Conservation (phyloP, 225 moss, liverwort and hornwort genomes). For the Physcomitrellopsis africana region DNA sequence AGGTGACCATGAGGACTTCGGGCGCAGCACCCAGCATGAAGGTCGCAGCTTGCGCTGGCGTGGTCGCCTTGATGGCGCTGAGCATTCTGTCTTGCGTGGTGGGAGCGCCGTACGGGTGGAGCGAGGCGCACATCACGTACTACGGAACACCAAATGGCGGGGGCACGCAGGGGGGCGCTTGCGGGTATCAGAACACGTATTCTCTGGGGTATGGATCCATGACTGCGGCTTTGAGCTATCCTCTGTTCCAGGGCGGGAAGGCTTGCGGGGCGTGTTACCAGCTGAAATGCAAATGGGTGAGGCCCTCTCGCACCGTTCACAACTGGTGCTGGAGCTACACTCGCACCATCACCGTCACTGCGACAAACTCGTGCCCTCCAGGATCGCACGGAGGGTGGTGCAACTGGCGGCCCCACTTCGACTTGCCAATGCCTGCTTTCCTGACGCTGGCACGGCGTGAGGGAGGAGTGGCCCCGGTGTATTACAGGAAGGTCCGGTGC, state of each 20-base stretch:
- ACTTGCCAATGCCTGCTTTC: constrained; percentile 45
- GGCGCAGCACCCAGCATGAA: not conserved
- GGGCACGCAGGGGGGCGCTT: constrained; percentile 45
- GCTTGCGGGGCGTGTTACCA: constrained; percentile 47
- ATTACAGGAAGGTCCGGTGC: constrained; percentile 30
- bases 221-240: constrained; percentile 44
- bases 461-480: constrained; percentile 51
- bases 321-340: constrained; percentile 41
- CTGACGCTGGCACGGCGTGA: constrained; percentile 20
- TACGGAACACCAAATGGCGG: constrained; percentile 34
- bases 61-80: constrained; percentile 9
- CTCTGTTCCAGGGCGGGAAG: constrained; percentile 34
- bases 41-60: not conserved
- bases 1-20: constrained; percentile 1
- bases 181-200: constrained; percentile 42
- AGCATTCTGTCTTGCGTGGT: not conserved
- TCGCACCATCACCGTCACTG: constrained; percentile 40
- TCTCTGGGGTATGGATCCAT: constrained; percentile 42
- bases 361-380: constrained; percentile 51
- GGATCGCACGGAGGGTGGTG: constrained; percentile 45
- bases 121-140: constrained; percentile 32
- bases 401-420: constrained; percentile 45
- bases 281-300: constrained; percentile 33
- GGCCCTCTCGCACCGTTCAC: not conserved
- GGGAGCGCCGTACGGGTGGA: constrained; percentile 3